Conservation (phyloP, 2,329 filamentous ascomycete species). For the Ceratocystis huliohia region DNA sequence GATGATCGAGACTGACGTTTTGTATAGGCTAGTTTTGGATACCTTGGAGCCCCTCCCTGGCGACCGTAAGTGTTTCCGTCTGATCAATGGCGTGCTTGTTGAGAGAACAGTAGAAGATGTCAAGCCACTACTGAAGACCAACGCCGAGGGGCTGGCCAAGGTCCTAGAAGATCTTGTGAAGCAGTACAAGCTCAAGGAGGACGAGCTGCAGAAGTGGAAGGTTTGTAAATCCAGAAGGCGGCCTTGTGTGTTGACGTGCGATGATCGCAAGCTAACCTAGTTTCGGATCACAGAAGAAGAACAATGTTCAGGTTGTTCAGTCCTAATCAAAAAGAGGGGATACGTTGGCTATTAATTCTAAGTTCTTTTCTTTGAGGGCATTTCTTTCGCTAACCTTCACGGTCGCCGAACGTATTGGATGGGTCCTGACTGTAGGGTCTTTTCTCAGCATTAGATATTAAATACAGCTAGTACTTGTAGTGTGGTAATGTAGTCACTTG, state of each 20-base stretch:
- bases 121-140: constrained; percentile 78
- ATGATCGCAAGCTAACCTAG: constrained; percentile 8
- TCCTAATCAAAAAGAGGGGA: constrained; percentile 36
- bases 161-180: constrained; percentile 89
- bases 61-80: constrained; percentile 93
- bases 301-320: constrained; percentile 77
- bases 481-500: too few relatives aligned
- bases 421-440: too few relatives aligned
- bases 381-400: too few relatives aligned
- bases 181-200: constrained; percentile 89
- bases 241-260: neutral
- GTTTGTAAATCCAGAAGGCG: constrained; percentile 36
- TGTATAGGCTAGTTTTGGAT: constrained; percentile 73
- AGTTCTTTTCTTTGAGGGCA: neutral
- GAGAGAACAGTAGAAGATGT: constrained; percentile 92
- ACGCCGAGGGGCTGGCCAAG: constrained; percentile 85
- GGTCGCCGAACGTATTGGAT: too few relatives aligned
- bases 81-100: constrained; percentile 94
- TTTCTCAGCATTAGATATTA: too few relatives aligned
- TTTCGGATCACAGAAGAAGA: constrained; percentile 55
- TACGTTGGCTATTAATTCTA: neutral
- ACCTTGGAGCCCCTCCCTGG: constrained; percentile 70
- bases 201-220: constrained; percentile 98
- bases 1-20: constrained; percentile 8
- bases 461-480: too few relatives aligned